Percentiles rank a stretch among this genome's conserved stretches.
These are phyloP conservation scores for Coemansia sp. DNA, from an alignment of 192 early-diverging fungal genomes.

Conservation along the genomic window DNA sequence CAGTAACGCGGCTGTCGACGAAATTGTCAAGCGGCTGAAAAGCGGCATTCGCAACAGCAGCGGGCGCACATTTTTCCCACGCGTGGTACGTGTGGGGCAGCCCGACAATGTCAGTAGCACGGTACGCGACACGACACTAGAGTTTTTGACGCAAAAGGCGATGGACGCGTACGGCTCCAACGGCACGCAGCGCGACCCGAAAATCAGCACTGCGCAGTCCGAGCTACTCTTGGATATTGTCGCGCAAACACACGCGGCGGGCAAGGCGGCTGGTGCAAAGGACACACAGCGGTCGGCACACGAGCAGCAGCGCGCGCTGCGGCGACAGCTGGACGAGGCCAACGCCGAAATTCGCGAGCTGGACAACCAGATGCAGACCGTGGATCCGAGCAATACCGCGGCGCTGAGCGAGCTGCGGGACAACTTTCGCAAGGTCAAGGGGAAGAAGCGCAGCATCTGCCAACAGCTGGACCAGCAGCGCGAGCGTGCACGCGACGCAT, in stretches of 20 bases:
- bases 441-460: slow-evolving; percentile 7
- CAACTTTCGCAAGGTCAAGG: slow-evolving; percentile 8
- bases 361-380: slow-evolving; percentile 10
- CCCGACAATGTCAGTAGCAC: slow-evolving; percentile 66
- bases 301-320: slow-evolving; percentile 9
- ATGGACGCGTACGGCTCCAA: slow-evolving; percentile 31
- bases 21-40: slow-evolving; percentile 84
- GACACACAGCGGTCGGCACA: slow-evolving; percentile 7
- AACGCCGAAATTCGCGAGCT: slow-evolving; percentile 23
- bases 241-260: slow-evolving; percentile 1
- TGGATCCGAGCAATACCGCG: slow-evolving; percentile 16
- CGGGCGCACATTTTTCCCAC: slow-evolving; percentile 59
- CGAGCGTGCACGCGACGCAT: slow-evolving; percentile 36
- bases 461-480: slow-evolving; percentile 20
- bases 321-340: slow-evolving; percentile 16
- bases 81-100: slow-evolving; percentile 81
- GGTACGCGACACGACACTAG: slow-evolving; percentile 69
- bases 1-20: slow-evolving; percentile 93
- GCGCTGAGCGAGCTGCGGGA: slow-evolving; percentile 18
- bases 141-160: slow-evolving; percentile 63
- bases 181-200: neutral
- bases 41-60: slow-evolving; percentile 58
- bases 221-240: slow-evolving; percentile 20
- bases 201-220: slow-evolving; percentile 22
- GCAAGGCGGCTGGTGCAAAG: slow-evolving; percentile 8